Evolutionary conservation across 805 yeast genomes (phyloP).

Genomic region (Starmera pachycereana): DNA sequence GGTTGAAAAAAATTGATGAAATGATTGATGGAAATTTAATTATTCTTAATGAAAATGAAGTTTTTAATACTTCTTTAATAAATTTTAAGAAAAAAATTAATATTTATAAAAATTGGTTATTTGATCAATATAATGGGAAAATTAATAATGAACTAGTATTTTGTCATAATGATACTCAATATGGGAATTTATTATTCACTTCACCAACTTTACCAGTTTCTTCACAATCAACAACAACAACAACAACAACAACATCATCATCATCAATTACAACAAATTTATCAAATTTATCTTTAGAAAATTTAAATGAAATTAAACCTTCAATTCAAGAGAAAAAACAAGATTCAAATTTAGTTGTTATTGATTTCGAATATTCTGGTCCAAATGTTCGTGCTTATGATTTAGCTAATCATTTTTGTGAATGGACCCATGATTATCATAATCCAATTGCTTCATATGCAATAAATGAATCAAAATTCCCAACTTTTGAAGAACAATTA

Average conservation of each 20-base stretch:
- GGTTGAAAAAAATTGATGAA: constrained; percentile 44
- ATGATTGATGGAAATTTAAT: constrained; percentile 32
- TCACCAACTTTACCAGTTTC: constrained; percentile 35
- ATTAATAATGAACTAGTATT: constrained; percentile 48
- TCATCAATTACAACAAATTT: constrained; percentile 8
- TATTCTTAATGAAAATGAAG: constrained; percentile 23
- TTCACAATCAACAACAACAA: not conserved
- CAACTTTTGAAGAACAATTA: constrained; percentile 55
- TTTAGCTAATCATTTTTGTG: constrained; percentile 86
- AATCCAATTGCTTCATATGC: constrained; percentile 30
- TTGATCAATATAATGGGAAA: constrained; percentile 32
- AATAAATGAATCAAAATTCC: constrained; percentile 50
- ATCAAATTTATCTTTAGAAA: constrained; percentile 15
- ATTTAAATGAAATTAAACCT: constrained; percentile 21
- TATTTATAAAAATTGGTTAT: constrained; percentile 56
- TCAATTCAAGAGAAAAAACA: constrained; percentile 31
- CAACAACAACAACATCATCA: constrained; percentile 2
- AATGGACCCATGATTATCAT: constrained; percentile 95
- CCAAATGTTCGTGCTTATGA: constrained; percentile 85
- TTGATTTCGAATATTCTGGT: constrained; percentile 94
- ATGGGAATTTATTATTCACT: constrained; percentile 78
- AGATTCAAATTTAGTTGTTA: constrained; percentile 76
- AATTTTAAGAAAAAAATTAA: constrained; percentile 38
- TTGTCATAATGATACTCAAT: constrained; percentile 95
- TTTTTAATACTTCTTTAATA: constrained; percentile 37